These are phyloP conservation scores for Pseudogymnoascus pannorum DNA, from an alignment of 2,329 filamentous ascomycete genomes.

Conservation along the genomic window DNA sequence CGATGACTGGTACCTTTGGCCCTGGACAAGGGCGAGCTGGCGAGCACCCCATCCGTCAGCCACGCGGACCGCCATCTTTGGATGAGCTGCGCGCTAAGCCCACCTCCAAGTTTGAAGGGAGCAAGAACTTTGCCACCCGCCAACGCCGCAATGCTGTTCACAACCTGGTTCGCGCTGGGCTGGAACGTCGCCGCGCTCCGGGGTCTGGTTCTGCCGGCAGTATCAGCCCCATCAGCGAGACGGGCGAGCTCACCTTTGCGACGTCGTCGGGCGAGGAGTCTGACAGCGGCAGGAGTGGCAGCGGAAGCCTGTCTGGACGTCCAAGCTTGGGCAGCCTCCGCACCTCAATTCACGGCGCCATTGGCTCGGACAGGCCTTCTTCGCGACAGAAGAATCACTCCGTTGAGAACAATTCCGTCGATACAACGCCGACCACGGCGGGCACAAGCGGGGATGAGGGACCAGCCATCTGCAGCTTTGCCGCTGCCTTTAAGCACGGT, in stretches of 20 bases:
- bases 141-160: slow-evolving; percentile 87
- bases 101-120: slow-evolving; percentile 87
- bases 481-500: slow-evolving; percentile 57
- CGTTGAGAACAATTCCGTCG: slow-evolving; percentile 46
- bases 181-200: slow-evolving; percentile 70
- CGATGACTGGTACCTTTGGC: slow-evolving; percentile 77
- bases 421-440: slow-evolving; percentile 49
- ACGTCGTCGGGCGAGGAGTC: slow-evolving; percentile 66
- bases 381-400: slow-evolving; percentile 56
- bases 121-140: slow-evolving; percentile 93
- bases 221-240: slow-evolving; percentile 86
- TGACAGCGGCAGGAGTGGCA: slow-evolving; percentile 61
- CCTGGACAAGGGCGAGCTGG: slow-evolving; percentile 89
- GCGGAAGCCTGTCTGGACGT: slow-evolving; percentile 67
- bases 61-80: slow-evolving; percentile 81
- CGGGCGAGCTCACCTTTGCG: slow-evolving; percentile 57
- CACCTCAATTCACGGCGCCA: slow-evolving; percentile 73
- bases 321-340: slow-evolving; percentile 67
- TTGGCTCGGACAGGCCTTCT: slow-evolving; percentile 76
- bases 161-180: slow-evolving; percentile 82
- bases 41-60: slow-evolving; percentile 89
- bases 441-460: slow-evolving; percentile 60
- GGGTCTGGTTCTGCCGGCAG: slow-evolving; percentile 65
- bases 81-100: slow-evolving; percentile 88
- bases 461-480: slow-evolving; percentile 53